A percentile compares a stretch with the other conserved stretches of the same genome.
Evolutionary conservation across 176 grass and related monocot species (phyloP).

Genomic region (Ampelocalamus luodianensis): DNA sequence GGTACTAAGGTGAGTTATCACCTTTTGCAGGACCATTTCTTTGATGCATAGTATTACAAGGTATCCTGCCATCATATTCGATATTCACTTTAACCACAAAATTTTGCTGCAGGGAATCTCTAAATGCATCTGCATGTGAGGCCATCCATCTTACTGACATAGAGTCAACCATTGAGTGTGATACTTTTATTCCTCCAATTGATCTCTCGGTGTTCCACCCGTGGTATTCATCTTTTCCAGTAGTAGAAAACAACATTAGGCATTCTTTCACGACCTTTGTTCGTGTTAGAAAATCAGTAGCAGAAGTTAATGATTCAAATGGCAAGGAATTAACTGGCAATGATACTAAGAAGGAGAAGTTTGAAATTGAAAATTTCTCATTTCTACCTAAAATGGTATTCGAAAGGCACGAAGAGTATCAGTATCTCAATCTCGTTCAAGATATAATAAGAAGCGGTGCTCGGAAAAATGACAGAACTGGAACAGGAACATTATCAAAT

Average conservation of each 20-base stretch:
- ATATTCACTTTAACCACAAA: neutral
- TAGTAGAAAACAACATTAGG: constrained; percentile 69
- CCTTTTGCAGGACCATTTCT: neutral
- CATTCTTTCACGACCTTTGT: constrained; percentile 80
- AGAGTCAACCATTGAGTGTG: constrained; percentile 67
- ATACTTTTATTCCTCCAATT: constrained; percentile 72
- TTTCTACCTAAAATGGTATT: constrained; percentile 82
- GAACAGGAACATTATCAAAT: constrained; percentile 89
- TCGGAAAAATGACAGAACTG: constrained; percentile 80
- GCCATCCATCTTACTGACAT: constrained; percentile 89
- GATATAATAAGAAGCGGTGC: constrained; percentile 74
- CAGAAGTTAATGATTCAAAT: constrained; percentile 43
- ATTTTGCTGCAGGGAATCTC: constrained; percentile 54
- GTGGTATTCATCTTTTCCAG: constrained; percentile 86
- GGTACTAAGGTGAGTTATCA: constrained; percentile 64
- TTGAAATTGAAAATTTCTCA: constrained; percentile 69
- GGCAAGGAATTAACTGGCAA: constrained; percentile 38
- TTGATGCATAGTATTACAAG: neutral
- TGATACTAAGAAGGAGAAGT: constrained; percentile 53
- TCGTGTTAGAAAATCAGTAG: constrained; percentile 51
- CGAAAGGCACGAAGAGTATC: constrained; percentile 77
- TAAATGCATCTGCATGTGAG: constrained; percentile 78
- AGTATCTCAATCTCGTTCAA: constrained; percentile 78
- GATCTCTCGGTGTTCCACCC: constrained; percentile 69
- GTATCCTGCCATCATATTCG: constrained; percentile 7